Base-by-base conservation (phyloP, 2,329 filamentous ascomycete species). In the Colletotrichum sidae region DNA sequence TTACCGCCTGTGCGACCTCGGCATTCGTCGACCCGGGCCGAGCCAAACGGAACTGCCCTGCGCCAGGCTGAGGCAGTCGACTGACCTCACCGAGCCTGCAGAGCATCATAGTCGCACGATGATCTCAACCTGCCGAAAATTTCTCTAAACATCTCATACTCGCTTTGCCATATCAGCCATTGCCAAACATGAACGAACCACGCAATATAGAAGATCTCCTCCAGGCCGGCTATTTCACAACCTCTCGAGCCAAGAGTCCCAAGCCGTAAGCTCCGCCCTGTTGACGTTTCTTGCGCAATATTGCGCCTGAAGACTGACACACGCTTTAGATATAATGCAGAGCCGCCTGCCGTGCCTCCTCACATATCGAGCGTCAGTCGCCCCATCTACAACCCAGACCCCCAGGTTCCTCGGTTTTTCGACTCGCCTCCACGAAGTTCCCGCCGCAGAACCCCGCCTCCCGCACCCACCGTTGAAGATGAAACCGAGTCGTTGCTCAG, bases 391-490 rank as follows among this genome's bases (percentile, higher is more conserved):
- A 51, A 60, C 25, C 54, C 60, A 39, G 54, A 65, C 51, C 13
- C 60, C 17, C 10, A 59, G 8, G 35, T 60, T 9, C 55, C 57
- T 13, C 41, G 66, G 10, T 41, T 68, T 67, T 42, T 67, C 49
- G 68, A 46, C 69, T 70, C 64, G 69, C 72, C 35, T 55, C 11
- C 25, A n/a, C 65, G 55, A 34, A 39, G 44, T 39, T 44, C 44
- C 51, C 65, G 62, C 13, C 65, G 72, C 47, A 76, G 68, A 59
- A 71, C 75, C 66, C 83, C 81, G 73, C 88, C 90, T 6, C 90
- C 90, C 2, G 81, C 82, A 15, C 89, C 91, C 4, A 88, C 77
- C 41, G 90, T 90, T 52, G 91, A 94, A 74, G 91, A 94, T 73
- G 91, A 93, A 74, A 79, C 74, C 13, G 83, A 80, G 12, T 86